Evolutionary conservation across 2,329 filamentous ascomycete species (phyloP).

Genomic region (Penicillium crustosum): DNA sequence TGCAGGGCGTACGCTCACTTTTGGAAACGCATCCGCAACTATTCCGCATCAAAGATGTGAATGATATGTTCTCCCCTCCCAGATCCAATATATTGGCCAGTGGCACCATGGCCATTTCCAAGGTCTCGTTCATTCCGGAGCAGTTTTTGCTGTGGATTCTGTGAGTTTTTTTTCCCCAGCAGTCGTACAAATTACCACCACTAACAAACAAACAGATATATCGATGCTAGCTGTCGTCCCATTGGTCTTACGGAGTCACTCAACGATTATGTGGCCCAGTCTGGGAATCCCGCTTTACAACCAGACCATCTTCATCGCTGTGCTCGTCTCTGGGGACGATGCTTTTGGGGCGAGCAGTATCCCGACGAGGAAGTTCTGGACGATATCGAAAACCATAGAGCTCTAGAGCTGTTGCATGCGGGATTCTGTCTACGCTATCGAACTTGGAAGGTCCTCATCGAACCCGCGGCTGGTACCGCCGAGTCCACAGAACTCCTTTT

Average conservation of each 20-base stretch:
- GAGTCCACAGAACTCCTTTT: constrained; percentile 24
- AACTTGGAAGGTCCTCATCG: constrained; percentile 32
- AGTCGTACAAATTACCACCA: neutral
- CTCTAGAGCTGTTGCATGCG: constrained; percentile 34
- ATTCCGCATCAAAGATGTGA: constrained; percentile 32
- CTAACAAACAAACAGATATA: constrained; percentile 24
- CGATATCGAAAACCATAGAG: constrained; percentile 41
- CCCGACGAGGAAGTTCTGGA: constrained; percentile 40
- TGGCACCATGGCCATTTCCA: constrained; percentile 14
- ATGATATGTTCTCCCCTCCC: constrained; percentile 28
- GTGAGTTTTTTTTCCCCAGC: constrained; percentile 21
- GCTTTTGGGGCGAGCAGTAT: constrained; percentile 39
- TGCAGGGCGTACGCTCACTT: constrained; percentile 39
- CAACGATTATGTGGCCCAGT: constrained; percentile 35
- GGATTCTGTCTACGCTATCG: constrained; percentile 31
- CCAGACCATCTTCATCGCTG: constrained; percentile 37
- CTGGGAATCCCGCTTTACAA: constrained; percentile 32
- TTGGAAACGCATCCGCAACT: constrained; percentile 36
- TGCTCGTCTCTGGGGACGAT: constrained; percentile 38
- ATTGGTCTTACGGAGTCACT: constrained; percentile 34
- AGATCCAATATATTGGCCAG: constrained; percentile 13
- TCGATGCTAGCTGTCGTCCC: constrained; percentile 31
- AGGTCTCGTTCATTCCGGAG: constrained; percentile 37
- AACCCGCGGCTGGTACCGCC: constrained; percentile 14
- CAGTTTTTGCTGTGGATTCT: constrained; percentile 39